Evolutionary conservation across 768 basidiomycete genomes (phyloP), one percentile per base, ranked within the genome.

Genomic region (Kwoniella dendrophila): DNA sequence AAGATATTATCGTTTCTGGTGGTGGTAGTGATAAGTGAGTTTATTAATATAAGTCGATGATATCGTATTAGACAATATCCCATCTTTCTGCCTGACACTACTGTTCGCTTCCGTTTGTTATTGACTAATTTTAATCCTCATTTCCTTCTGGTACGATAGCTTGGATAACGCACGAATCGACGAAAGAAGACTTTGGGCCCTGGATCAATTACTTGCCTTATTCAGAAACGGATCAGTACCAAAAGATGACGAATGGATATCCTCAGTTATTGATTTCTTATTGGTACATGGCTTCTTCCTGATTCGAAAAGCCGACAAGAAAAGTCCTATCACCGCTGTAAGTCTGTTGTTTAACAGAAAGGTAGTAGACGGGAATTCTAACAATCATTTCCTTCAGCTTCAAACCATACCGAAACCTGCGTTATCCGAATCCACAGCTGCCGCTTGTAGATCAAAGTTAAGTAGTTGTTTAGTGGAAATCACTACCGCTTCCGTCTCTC

Each of bases 141-240:
- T n/a, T n/a, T n/a, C n/a, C n/a, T n/a, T 7, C 36, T 36, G 8
- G 41, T 8, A 8, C 20, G 6, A 12, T 45, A 77, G 76, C 22
- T 45, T 67, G 48, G 77, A 79, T 56, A 62, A 67, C 32, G 71
- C 72, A 53, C 58, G 65, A 16, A 20, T 78, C 5, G 73, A 80
- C 16, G 75, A 79, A 2, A 83, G 87, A 57, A 82, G 92, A 58
- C 77, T 78, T 27, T 99, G 95, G 95, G 85, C 90, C 32, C 83
- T 90, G 50, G 92, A 96, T 48, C 95, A 98, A 78, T 82, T 96
- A 20, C 82, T 84, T 14, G 83, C 85, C 3, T 85, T 96, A 30
- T 81, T 94, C 66, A 87, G 87, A 41, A 93, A 92, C 73, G 85
- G 86, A 12, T 83, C 86, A 0, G 84, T 94, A 48, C 90, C 79